Conservation (phyloP, 2,329 filamentous ascomycete genomes). For the Pyrenophora teres region DNA sequence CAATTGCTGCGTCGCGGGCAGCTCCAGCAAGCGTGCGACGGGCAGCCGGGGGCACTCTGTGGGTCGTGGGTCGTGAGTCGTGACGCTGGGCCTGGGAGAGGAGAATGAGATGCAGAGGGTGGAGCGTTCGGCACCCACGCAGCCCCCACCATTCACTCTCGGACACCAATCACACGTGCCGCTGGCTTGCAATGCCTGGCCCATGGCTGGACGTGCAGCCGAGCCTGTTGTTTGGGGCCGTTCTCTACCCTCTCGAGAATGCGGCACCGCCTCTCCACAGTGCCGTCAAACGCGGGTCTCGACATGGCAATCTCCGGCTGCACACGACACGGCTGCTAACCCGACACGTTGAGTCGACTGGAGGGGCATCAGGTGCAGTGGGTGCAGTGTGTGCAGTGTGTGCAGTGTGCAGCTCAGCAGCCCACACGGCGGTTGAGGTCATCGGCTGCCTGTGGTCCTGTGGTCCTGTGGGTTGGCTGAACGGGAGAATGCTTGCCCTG, state of each 20-base stretch:
- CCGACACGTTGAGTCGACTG: background rate
- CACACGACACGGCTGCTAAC: conserved; percentile 15
- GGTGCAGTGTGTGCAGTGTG: no score
- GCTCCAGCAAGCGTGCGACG: conserved; percentile 24
- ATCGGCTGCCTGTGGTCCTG: conserved; percentile 6
- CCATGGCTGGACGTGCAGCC: conserved; percentile 21
- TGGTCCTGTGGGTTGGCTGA: background rate
- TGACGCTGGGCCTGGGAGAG: conserved; percentile 15
- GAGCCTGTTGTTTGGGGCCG: conserved; percentile 12
- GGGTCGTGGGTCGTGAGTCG: conserved; percentile 27
- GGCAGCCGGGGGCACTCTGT: conserved; percentile 29
- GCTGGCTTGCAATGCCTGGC: conserved; percentile 10
- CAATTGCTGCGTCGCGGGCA: conserved; percentile 23
- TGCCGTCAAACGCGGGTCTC: conserved; percentile 15
- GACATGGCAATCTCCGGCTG: conserved; percentile 9
- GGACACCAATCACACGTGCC: conserved; percentile 19
- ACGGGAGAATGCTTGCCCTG: conserved; percentile 21
- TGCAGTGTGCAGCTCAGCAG: background rate
- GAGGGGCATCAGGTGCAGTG: no score
- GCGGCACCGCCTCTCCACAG: conserved; percentile 15
- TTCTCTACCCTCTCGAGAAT: conserved; percentile 8
- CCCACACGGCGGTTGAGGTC: conserved; percentile 6
- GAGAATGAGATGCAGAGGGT: conserved; percentile 17
- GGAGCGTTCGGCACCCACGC: conserved; percentile 27
- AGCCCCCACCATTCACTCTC: conserved; percentile 21